These are phyloP conservation scores for Lindgomyces ingoldianus DNA, from an alignment of 495 filamentous ascomycete species.

Conservation along the genomic window DNA sequence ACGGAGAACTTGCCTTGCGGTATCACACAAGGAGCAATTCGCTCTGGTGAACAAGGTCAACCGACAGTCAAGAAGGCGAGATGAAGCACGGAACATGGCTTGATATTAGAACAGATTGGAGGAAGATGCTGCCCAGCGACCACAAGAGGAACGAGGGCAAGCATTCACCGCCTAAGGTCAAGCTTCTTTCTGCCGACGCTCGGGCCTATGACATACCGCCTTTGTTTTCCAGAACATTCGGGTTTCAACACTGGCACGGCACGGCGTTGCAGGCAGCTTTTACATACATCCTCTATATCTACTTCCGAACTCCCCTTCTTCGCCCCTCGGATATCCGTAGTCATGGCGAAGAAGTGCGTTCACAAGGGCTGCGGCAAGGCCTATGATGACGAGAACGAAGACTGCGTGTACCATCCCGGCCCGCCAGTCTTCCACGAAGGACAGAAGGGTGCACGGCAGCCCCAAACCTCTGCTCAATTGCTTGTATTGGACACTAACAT, in stretches of 20 bases:
- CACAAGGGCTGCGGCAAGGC: constrained; percentile 93
- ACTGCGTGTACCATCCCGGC: constrained; percentile 89
- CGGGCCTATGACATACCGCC: constrained; percentile 26
- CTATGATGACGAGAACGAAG: constrained; percentile 80
- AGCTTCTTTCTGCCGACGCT: constrained; percentile 28
- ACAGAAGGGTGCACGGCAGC: constrained; percentile 77
- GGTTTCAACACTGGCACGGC: not conserved
- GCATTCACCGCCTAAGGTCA: constrained; percentile 19
- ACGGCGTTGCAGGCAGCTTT: not conserved
- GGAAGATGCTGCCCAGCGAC: not conserved
- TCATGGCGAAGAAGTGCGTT: constrained; percentile 87
- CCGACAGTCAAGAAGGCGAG: constrained; percentile 50
- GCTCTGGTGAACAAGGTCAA: constrained; percentile 82
- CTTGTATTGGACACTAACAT: constrained; percentile 15
- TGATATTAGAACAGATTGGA: not conserved
- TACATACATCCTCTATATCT: not conserved
- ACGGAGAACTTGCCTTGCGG: constrained; percentile 70
- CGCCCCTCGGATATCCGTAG: not conserved
- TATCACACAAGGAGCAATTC: constrained; percentile 76
- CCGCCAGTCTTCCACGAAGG: constrained; percentile 97
- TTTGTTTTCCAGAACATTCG: constrained; percentile 32
- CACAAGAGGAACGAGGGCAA: not conserved
- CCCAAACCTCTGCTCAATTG: not conserved
- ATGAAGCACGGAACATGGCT: constrained; percentile 31
- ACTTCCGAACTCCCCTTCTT: not conserved